Conservation (phyloP, 1,284 basidiomycete genomes). For the Microstroma glucosiphilum region DNA sequence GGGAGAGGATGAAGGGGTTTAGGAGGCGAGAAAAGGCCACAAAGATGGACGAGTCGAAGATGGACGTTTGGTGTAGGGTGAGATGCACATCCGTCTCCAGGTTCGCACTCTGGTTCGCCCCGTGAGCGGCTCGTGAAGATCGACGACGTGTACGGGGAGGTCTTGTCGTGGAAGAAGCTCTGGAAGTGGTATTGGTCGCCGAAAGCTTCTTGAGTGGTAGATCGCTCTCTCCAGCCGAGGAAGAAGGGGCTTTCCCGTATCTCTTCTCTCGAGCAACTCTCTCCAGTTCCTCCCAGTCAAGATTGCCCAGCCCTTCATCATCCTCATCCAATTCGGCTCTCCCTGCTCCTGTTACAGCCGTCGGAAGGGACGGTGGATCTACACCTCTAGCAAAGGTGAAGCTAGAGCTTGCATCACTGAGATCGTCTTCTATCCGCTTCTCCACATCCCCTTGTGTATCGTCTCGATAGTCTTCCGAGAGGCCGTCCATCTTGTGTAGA, state of each 20-base stretch:
- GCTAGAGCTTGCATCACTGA: slow-evolving; percentile 28
- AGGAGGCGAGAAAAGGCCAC: slow-evolving; percentile 71
- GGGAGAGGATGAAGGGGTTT: slow-evolving; percentile 58
- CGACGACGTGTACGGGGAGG: not conserved
- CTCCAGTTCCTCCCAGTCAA: slow-evolving; percentile 1
- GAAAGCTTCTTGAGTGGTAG: not conserved
- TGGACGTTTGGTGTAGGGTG: slow-evolving; percentile 74
- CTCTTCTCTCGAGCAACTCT: not conserved
- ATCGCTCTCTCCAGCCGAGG: not conserved
- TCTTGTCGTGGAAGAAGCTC: not conserved
- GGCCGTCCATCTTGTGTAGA: slow-evolving; percentile 88
- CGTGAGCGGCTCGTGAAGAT: not conserved
- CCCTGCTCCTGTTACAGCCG: not conserved
- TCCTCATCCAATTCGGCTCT: not conserved
- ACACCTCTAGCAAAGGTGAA: slow-evolving; percentile 14
- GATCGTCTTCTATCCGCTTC: slow-evolving; percentile 42
- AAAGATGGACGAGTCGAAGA: slow-evolving; percentile 80
- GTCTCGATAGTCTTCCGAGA: slow-evolving; percentile 84
- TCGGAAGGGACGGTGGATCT: not conserved
- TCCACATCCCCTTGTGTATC: slow-evolving; percentile 44
- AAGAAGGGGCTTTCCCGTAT: not conserved
- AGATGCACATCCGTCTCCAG: slow-evolving; percentile 49
- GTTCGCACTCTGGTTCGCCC: slow-evolving; percentile 11
- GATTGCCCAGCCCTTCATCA: not conserved
- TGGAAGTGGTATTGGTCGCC: not conserved